Base-by-base conservation (phyloP, 805 yeast genomes). In the Starmerella ratchasimensis region DNA sequence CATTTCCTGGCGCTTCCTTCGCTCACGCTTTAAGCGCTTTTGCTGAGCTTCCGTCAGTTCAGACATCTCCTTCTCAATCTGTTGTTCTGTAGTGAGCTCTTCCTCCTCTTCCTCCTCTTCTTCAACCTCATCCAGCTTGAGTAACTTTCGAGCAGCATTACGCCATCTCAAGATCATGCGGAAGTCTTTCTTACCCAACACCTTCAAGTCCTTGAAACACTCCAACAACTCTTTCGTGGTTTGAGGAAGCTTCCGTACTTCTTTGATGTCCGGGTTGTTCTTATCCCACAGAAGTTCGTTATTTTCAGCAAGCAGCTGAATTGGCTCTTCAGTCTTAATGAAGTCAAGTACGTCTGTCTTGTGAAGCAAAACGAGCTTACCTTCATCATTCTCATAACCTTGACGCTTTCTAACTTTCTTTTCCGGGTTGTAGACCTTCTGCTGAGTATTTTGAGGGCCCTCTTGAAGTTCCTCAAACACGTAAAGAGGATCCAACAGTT, bases 381-480 rank as follows among this genome's bases (percentile, higher is more conserved):
- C 95, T 53, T 88, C 97, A 9, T 48, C 53, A 13, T 39, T 35
- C 41, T 81, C 96, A 61, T 90, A 90, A 72, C 99, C 99, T 50
- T 79, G 80, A 73, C 98, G 80, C 59, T 74, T 77, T 62, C 97
- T 75, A 39, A 69, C 72, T 60, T 82, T 83, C 62, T 77, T 75
- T 55, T 88, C 97, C 1, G 99, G 99, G 53, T 90, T 84, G 64
- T 75, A 90, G 29, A 90, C 79, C 57, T 86, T 86, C 14, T 94
- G 83, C 61, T 90, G 95, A 56, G 77, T 79, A 57, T 82, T 80
- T 16, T 53, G 53, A 10, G 46, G 39, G 5, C 57, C 52, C 25
- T 69, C 77, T 14, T 73, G 74, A 40, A 90, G 62, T 58, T 90
- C 98, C 61, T 88, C 97, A 54, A 90, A 90, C 16, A 90, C 97